Percentiles rank a stretch among this genome's conserved stretches.
Evolutionary conservation across 768 basidiomycete genomes (phyloP).

Genomic region (Leccinum aurantiacum): DNA sequence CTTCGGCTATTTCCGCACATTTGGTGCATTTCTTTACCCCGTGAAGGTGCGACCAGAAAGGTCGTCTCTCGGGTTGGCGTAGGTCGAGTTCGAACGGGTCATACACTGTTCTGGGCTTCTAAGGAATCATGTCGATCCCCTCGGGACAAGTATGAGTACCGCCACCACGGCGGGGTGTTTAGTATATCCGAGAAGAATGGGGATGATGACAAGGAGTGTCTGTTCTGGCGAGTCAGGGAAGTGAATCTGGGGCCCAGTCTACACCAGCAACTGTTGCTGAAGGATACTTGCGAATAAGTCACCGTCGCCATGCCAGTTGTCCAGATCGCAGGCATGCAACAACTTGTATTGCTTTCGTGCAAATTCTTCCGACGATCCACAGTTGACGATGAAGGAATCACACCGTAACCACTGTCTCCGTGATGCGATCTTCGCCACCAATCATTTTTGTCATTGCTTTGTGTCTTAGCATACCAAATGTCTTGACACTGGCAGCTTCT

Average conservation of each 20-base stretch:
- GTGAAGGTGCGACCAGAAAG: constrained; percentile 7
- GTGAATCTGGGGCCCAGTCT: not conserved
- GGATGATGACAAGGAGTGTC: not conserved
- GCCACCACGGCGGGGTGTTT: constrained; percentile 1
- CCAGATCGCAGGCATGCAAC: constrained; percentile 1
- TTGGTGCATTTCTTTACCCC: constrained; percentile 2
- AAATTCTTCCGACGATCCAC: constrained; percentile 10
- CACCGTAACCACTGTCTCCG: constrained; percentile 6
- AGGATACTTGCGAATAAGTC: constrained; percentile 7
- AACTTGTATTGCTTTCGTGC: not conserved
- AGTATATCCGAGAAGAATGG: constrained; percentile 13
- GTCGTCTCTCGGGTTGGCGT: constrained; percentile 2
- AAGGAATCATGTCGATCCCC: constrained; percentile 5
- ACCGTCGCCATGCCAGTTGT: constrained; percentile 5
- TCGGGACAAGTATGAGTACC: constrained; percentile 4
- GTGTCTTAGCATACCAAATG: constrained; percentile 35
- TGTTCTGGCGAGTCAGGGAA: constrained; percentile 17
- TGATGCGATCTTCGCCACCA: constrained; percentile 2
- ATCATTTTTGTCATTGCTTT: constrained; percentile 7
- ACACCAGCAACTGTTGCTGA: not conserved
- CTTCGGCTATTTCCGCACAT: constrained; percentile 3
- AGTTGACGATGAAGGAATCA: constrained; percentile 10
- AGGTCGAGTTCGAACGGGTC: constrained; percentile 8
- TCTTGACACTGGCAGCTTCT: constrained; percentile 36
- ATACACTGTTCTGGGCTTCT: not conserved